These are phyloP conservation scores for Gossypium schwendimanii DNA, from an alignment of 441 rosid species.

Conservation along the genomic window DNA sequence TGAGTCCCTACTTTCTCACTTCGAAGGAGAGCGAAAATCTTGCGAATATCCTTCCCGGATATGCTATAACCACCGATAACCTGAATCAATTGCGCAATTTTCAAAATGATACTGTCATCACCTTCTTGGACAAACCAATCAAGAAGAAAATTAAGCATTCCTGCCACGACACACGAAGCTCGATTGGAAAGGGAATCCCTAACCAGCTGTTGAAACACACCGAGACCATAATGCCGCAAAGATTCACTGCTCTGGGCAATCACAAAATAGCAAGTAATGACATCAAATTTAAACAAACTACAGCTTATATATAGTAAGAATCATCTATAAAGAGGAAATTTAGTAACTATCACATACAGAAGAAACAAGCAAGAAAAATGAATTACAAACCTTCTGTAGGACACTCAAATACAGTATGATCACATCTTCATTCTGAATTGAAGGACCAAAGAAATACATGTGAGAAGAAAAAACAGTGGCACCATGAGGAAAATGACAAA, in stretches of 20 bases:
- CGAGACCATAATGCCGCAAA: slow-evolving; percentile 80
- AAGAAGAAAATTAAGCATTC: slow-evolving; percentile 95
- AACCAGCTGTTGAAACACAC: slow-evolving; percentile 75
- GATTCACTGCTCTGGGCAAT: slow-evolving; percentile 99
- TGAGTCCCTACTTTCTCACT: slow-evolving; percentile 85
- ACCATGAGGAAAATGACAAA: not conserved
- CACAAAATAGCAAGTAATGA: slow-evolving; percentile 48
- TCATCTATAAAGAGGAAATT: not conserved
- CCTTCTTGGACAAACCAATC: slow-evolving; percentile 94
- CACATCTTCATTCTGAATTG: slow-evolving; percentile 91
- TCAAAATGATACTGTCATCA: slow-evolving; percentile 65
- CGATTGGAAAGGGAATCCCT: slow-evolving; percentile 93
- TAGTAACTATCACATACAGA: slow-evolving; percentile 1
- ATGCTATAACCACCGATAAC: slow-evolving; percentile 98
- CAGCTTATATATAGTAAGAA: not conserved
- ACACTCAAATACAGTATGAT: slow-evolving; percentile 83
- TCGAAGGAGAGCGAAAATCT: slow-evolving; percentile 93
- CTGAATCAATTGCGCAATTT: slow-evolving; percentile 84
- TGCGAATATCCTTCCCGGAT: slow-evolving; percentile 99
- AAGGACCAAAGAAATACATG: slow-evolving; percentile 18
- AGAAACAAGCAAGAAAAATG: not conserved
- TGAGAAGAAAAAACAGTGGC: slow-evolving; percentile 1
- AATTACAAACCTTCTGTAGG: slow-evolving; percentile 89
- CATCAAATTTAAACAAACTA: slow-evolving; percentile 10
- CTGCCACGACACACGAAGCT: slow-evolving; percentile 93